Percentiles rank a stretch among this genome's conserved stretches.
These are phyloP conservation scores for Cutaneotrichosporon curvatum DNA, from an alignment of 1,284 basidiomycete genomes.

Conservation along the genomic window DNA sequence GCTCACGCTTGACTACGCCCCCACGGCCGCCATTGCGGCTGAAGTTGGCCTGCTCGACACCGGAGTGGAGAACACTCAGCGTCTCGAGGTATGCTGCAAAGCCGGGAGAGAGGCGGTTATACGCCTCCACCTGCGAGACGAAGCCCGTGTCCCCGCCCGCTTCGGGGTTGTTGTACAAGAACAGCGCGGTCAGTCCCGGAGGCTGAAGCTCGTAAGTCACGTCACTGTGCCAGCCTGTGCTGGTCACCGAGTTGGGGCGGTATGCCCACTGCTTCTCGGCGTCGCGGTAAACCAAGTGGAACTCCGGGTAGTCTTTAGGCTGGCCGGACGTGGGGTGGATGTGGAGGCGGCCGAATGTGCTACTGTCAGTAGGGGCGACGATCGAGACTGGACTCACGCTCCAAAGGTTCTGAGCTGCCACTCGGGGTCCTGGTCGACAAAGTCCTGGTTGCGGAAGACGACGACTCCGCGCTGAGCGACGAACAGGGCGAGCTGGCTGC, in stretches of 20 bases:
- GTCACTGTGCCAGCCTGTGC: slow-evolving; percentile 62
- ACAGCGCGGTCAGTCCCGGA: slow-evolving; percentile 75
- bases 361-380: too few species aligned
- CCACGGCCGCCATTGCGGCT: slow-evolving; percentile 27
- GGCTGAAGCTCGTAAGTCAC: slow-evolving; percentile 83
- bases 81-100: slow-evolving; percentile 61
- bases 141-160: slow-evolving; percentile 72
- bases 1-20: slow-evolving; percentile 54
- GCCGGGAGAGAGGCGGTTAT: slow-evolving; percentile 61
- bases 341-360: slow-evolving; percentile 57
- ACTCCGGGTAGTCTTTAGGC: slow-evolving; percentile 52
- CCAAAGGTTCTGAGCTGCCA: slow-evolving; percentile 45
- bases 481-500: too few species aligned
- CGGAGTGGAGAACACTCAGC: slow-evolving; percentile 59
- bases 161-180: slow-evolving; percentile 61
- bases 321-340: slow-evolving; percentile 55
- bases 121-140: slow-evolving; percentile 49
- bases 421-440: slow-evolving; percentile 42
- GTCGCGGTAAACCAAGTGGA: slow-evolving; percentile 51
- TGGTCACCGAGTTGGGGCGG: slow-evolving; percentile 15
- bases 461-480: too few species aligned
- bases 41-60: slow-evolving; percentile 55
- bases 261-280: neutral
- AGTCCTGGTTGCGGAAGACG: slow-evolving; percentile 46
- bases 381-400: too few species aligned